Conservation (phyloP, 164 flowering plant genomes). For the Sedum album region DNA sequence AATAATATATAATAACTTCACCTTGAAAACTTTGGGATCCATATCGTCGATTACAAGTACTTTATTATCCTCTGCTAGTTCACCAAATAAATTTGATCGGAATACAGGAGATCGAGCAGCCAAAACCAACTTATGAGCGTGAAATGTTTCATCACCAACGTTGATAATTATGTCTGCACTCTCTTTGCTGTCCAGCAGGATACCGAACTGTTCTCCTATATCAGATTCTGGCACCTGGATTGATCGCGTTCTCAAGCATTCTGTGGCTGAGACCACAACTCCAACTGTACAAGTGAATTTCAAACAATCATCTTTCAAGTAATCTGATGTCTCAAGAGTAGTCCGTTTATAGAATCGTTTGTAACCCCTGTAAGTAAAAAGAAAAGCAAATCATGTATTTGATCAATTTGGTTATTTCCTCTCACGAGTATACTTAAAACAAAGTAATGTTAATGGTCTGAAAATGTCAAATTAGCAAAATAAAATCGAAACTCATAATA, state of each 20-base stretch:
- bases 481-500: background rate
- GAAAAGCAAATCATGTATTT: background rate
- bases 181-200: conserved; percentile 61
- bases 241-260: conserved; percentile 42
- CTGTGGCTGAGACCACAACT: conserved; percentile 67
- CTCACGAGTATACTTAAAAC: background rate
- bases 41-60: conserved; percentile 45
- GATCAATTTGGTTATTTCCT: background rate
- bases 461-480: background rate
- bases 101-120: conserved; percentile 80
- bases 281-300: conserved; percentile 78
- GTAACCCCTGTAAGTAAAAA: conserved; percentile 55
- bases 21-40: conserved; percentile 90
- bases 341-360: conserved; percentile 77
- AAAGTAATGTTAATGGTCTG: background rate
- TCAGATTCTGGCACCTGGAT: conserved; percentile 66
- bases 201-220: conserved; percentile 72
- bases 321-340: conserved; percentile 78
- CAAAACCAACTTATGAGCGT: conserved; percentile 82
- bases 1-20: conserved; percentile 12
- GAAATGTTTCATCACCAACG: conserved; percentile 62
- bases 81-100: conserved; percentile 42
- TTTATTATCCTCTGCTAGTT: conserved; percentile 27
- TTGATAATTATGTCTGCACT: conserved; percentile 70
- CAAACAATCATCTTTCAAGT: conserved; percentile 75